Evolutionary conservation across 768 basidiomycete species (phyloP), one percentile per base, ranked within the genome.

Genomic region (Termitomyces sp.): DNA sequence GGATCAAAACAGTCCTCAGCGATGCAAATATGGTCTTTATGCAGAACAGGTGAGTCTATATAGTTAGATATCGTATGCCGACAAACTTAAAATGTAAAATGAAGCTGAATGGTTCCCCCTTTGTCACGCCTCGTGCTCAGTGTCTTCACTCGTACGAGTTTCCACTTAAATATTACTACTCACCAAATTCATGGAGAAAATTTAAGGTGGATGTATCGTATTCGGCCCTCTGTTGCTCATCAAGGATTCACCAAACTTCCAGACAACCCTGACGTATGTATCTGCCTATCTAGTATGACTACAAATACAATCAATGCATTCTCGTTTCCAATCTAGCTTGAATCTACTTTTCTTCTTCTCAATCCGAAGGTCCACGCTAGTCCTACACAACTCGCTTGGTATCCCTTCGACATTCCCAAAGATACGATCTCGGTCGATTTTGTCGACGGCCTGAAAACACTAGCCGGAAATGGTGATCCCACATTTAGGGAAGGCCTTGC

Each of bases 301-400:
- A 62, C 47, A 40, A 14, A 58, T 38, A 17, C 15, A 34, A 40
- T 15, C 2, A 9, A 6, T 12, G 32, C 8, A 20, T 36, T 17
- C 37, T 15, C 5, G 14, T 34, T 20, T 48, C 5, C 9, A 32
- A 42, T 17, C 25, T 60, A 87, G 86, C 73, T 88, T n/a, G 84
- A 86, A 72, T 81, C 85, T 8, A 81, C 78, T 68, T 89, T 88
- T 75, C 73, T 82, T 8, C 81, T 84, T 1, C 59, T 80, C 56
- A 87, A 88, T 70, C 81, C 84, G 4, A 83, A 80, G 69, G 84
- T 87, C 14, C 81, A 83, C 60, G 76, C 82, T 62, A 83, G 82
- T 63, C 83, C 87, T 2, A 86, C 86, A 5, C 86, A 88, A 64
- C 80, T 87, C 34, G 84, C 86, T 10, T 89, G 86, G 86, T 77